These are phyloP conservation scores for Fusarium sp. DNA, from an alignment of 2,329 filamentous ascomycete genomes.

Conservation along the genomic window DNA sequence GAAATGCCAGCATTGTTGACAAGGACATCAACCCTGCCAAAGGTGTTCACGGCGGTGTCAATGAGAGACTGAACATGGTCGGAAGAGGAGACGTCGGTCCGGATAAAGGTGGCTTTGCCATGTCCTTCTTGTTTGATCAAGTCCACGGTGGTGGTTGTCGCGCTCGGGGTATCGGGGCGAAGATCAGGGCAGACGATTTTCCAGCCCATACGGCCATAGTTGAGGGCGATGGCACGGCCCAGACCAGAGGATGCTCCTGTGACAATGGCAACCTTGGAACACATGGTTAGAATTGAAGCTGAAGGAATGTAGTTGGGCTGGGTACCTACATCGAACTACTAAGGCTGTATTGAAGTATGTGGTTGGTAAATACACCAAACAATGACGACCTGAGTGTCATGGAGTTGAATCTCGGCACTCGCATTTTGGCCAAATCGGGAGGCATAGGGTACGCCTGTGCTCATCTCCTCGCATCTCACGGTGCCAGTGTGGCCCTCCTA, in stretches of 20 bases:
- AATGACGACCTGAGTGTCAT: no score
- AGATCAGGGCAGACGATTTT: background rate
- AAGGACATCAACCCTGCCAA: background rate
- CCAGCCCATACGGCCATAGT: background rate
- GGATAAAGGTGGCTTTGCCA: background rate
- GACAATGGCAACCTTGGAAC: background rate
- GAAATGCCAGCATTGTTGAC: background rate
- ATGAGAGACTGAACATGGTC: background rate
- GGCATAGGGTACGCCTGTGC: background rate
- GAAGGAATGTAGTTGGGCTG: no score
- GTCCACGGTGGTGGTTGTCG: background rate
- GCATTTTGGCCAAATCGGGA: no score
- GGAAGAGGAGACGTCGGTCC: background rate
- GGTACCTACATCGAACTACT: no score
- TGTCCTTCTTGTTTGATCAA: background rate
- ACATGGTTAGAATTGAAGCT: background rate
- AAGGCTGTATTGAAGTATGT: no score
- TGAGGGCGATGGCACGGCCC: background rate
- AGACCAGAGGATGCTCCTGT: background rate
- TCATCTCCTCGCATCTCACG: background rate
- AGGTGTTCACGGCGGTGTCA: background rate
- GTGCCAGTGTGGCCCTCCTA: background rate
- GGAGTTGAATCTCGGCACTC: no score
- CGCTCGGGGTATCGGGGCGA: background rate
- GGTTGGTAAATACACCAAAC: no score